phyloP scores from a whole-genome alignment of 345 rosid genomes.

The Syzygium grande region DNA sequence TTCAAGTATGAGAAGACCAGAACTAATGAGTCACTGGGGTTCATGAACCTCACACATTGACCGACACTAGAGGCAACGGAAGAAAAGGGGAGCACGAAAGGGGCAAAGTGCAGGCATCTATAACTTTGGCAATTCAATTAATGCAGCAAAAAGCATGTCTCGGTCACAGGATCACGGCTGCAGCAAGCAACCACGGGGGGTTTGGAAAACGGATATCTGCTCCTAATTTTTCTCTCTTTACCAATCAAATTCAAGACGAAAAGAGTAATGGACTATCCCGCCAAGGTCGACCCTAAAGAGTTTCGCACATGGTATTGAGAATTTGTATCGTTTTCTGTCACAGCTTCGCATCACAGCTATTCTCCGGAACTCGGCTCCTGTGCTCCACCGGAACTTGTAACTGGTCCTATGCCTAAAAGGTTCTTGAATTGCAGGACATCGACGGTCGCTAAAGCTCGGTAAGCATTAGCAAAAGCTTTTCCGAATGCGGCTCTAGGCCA shows the following conservation, averaged over 20 bases:
- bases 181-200: neutral
- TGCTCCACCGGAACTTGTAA: neutral
- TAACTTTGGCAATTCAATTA: neutral
- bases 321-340: neutral
- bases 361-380: neutral
- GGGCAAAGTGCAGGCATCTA: neutral
- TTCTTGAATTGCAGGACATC: neutral
- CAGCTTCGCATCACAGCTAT: neutral
- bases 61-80: neutral
- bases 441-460: neutral
- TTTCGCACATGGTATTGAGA: neutral
- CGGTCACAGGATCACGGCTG: neutral
- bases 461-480: neutral
- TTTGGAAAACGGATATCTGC: neutral
- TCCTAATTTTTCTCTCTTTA: neutral
- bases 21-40: neutral
- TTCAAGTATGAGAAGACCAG: neutral
- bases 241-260: neutral
- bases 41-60: neutral
- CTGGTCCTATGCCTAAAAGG: neutral
- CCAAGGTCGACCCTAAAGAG: neutral
- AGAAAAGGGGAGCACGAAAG: neutral
- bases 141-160: neutral
- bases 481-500: neutral
- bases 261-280: neutral